phyloP scores from a whole-genome alignment of 495 filamentous ascomycete species.

The Oleoguttula mirabilis region DNA sequence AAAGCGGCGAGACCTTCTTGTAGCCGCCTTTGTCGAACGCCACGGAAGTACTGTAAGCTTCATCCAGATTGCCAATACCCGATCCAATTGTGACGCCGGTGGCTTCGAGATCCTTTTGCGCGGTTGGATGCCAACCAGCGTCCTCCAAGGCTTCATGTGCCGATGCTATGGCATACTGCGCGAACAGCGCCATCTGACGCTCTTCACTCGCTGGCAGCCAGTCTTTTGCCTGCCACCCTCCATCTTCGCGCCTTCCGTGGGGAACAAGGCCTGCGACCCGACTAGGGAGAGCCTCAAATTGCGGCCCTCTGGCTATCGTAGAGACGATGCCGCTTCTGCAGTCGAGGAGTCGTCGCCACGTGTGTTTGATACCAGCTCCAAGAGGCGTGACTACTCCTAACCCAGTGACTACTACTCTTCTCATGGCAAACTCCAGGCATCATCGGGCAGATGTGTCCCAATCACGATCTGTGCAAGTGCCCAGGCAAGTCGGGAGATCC shows the following conservation, averaged over 20 bases:
- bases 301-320: constrained; percentile 43
- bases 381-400: constrained; percentile 86
- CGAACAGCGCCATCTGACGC: constrained; percentile 79
- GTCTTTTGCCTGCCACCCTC: constrained; percentile 60
- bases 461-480: no score
- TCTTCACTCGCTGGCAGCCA: constrained; percentile 54
- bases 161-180: constrained; percentile 82
- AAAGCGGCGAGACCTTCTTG: constrained; percentile 81
- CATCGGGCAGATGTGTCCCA: no score
- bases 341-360: constrained; percentile 72
- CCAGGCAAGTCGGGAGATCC: no score
- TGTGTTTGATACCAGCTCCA: constrained; percentile 63
- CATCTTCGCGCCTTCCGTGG: constrained; percentile 41
- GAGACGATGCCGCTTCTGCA: constrained; percentile 70
- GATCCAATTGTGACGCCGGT: constrained; percentile 88
- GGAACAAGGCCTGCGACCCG: constrained; percentile 79
- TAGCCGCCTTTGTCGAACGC: constrained; percentile 70
- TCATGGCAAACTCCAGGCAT: no score
- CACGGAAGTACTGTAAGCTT: constrained; percentile 71
- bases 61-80: constrained; percentile 87
- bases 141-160: constrained; percentile 77
- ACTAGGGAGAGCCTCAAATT: constrained; percentile 61
- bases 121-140: constrained; percentile 62
- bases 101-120: constrained; percentile 49
- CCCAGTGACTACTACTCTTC: constrained; percentile 90